These are phyloP conservation scores for Papiliotrema laurentii DNA, from an alignment of 1,284 basidiomycete genomes.

Conservation along the genomic window DNA sequence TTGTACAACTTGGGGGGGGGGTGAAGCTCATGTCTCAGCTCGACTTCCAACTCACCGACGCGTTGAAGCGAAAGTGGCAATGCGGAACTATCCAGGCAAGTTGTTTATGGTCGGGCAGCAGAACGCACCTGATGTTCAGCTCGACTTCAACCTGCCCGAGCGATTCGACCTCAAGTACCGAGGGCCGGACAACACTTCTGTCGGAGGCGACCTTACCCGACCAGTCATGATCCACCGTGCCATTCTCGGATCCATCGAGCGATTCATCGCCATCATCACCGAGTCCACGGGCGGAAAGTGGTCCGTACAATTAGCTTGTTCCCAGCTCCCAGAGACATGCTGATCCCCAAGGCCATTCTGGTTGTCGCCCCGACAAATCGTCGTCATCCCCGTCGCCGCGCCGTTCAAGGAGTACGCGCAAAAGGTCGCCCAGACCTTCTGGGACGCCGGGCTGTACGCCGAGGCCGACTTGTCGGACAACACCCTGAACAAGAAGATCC, in stretches of 20 bases:
- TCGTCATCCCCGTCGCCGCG: slow-evolving; percentile 88
- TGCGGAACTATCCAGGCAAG: slow-evolving; percentile 79
- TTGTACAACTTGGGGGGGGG: not conserved
- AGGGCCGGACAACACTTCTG: slow-evolving; percentile 56
- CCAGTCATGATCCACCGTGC: slow-evolving; percentile 99
- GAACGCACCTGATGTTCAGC: slow-evolving; percentile 53
- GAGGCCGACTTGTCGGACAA: slow-evolving; percentile 91
- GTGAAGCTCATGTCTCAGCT: slow-evolving; percentile 45
- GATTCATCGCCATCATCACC: slow-evolving; percentile 95
- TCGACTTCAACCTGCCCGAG: slow-evolving; percentile 99
- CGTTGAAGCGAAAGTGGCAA: slow-evolving; percentile 88
- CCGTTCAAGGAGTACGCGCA: slow-evolving; percentile 83
- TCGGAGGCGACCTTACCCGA: slow-evolving; percentile 59
- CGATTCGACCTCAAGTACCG: slow-evolving; percentile 94
- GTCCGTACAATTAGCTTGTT: slow-evolving; percentile 50
- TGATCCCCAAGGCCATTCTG: slow-evolving; percentile 78
- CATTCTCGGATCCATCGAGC: slow-evolving; percentile 87
- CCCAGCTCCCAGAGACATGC: not conserved
- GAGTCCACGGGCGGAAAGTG: slow-evolving; percentile 98
- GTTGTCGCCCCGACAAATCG: slow-evolving; percentile 89
- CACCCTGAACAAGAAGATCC: slow-evolving; percentile 94
- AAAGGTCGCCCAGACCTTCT: slow-evolving; percentile 67
- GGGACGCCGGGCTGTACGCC: slow-evolving; percentile 70
- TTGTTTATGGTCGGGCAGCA: not conserved
- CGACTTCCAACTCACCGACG: slow-evolving; percentile 95